Evolutionary conservation across 176 grass and related monocot genomes (phyloP).

Genomic region (maize (Zea mays)): Zm-B73-REFERENCE-NAM-5.0 NC_050098.1:138203501-138204000

Average conservation of each 20-base stretch:
- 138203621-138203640: conserved; percentile 17
- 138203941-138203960: too few species aligned
- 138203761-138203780: too few species aligned
- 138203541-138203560: not conserved
- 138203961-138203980: too few species aligned
- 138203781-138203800: too few species aligned
- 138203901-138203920: not conserved
- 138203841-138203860: not conserved
- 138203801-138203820: not conserved
- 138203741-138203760: too few species aligned
- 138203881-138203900: not conserved
- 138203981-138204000: too few species aligned
- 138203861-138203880: not conserved
- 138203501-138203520: not conserved
- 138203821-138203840: not conserved
- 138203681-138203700: conserved; percentile 38
- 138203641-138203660: conserved; percentile 30
- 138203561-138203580: too few species aligned
- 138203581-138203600: not conserved
- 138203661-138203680: conserved; percentile 36
- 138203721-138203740: not conserved
- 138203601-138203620: not conserved
- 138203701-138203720: conserved; percentile 44
- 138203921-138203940: too few species aligned
- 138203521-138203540: too few species aligned